A percentile compares a stretch with the other conserved stretches of the same genome.
These are phyloP conservation scores for Suillus subaureus DNA, from an alignment of 768 basidiomycete species.

Conservation along the genomic window DNA sequence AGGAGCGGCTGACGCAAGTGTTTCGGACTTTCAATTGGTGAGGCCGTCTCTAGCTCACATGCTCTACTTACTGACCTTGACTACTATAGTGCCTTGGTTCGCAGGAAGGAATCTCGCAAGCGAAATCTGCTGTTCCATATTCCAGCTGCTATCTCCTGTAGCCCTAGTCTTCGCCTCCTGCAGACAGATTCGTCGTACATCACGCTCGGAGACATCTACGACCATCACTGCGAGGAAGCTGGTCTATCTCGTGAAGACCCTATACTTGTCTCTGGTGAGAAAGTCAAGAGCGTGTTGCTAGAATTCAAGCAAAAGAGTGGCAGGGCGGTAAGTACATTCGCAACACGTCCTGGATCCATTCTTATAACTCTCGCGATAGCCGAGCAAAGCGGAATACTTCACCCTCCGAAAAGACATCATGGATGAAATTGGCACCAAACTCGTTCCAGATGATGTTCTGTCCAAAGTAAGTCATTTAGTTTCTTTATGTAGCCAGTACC, in stretches of 20 bases:
- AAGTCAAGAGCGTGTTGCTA: conserved; percentile 68
- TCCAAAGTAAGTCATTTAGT: conserved; percentile 59
- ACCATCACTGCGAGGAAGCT: conserved; percentile 76
- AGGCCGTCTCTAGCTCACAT: conserved; percentile 22
- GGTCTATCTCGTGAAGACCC: conserved; percentile 88
- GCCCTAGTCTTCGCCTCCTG: conserved; percentile 80
- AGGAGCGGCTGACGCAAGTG: conserved; percentile 89
- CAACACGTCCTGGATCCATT: not conserved
- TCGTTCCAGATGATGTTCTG: conserved; percentile 88
- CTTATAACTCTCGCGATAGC: conserved; percentile 36
- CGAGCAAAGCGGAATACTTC: conserved; percentile 65
- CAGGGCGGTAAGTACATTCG: conserved; percentile 37
- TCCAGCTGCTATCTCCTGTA: conserved; percentile 83
- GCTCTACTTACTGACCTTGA: conserved; percentile 6
- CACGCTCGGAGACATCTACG: conserved; percentile 91
- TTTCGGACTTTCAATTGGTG: conserved; percentile 95
- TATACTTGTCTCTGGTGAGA: conserved; percentile 82
- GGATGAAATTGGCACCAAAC: conserved; percentile 85
- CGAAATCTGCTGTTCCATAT: conserved; percentile 91
- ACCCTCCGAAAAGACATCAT: conserved; percentile 80
- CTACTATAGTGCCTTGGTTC: conserved; percentile 67
- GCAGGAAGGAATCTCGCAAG: conserved; percentile 92
- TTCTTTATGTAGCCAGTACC: not conserved
- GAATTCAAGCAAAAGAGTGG: conserved; percentile 54
- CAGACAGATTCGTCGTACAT: conserved; percentile 93